Percentiles rank a stretch among this genome's conserved stretches.
Conservation (phyloP, 257 asterid species). For the Solanum virginianum region DNA sequence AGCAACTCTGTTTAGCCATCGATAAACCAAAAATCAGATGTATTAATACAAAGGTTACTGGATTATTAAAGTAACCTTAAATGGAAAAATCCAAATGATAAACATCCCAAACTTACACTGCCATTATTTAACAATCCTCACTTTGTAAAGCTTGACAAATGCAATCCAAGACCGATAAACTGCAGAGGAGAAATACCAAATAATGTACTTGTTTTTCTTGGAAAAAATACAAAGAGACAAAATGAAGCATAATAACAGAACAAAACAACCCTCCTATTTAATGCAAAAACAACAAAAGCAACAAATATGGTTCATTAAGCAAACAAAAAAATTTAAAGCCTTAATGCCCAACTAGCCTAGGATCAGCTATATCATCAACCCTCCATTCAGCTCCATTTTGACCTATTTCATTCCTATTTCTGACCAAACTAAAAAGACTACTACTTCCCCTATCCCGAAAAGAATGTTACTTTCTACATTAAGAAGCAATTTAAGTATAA, state of each 20-base stretch:
- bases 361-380: neutral
- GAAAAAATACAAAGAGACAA: neutral
- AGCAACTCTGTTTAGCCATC: conserved; percentile 48
- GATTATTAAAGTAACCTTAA: neutral
- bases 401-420: neutral
- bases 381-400: neutral
- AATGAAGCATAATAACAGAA: neutral
- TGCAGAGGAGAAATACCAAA: neutral
- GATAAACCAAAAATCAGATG: neutral
- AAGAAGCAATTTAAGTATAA: neutral
- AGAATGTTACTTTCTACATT: neutral
- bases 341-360: neutral
- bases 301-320: neutral
- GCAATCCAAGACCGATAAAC: neutral
- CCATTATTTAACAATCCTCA: neutral
- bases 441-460: neutral
- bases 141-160: neutral
- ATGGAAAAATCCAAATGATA: neutral
- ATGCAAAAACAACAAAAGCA: neutral
- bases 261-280: neutral
- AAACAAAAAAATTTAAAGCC: no score
- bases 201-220: neutral
- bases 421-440: neutral
- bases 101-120: neutral
- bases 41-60: neutral